Percentiles rank a stretch among this genome's conserved stretches.
Conservation (phyloP, 257 asterid genomes). For the Rubia yunnanensis region DNA sequence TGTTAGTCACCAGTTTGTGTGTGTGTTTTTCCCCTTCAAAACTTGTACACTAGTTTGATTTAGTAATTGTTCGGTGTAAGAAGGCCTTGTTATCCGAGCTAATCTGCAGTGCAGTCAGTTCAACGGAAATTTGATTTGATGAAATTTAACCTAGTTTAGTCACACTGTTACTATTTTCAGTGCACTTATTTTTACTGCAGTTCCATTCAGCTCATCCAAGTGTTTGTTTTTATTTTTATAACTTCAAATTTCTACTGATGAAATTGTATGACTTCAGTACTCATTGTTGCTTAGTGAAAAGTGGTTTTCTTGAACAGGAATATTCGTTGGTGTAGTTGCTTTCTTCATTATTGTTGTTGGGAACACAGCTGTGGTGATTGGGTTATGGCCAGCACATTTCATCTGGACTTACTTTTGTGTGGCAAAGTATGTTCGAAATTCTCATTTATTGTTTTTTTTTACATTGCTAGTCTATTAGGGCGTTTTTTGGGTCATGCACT, state of each 20-base stretch:
- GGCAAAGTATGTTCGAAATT: slow-evolving; percentile 35
- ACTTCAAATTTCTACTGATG: neutral
- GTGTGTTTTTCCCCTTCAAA: too few species aligned
- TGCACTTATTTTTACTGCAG: too few species aligned
- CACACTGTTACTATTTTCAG: too few species aligned
- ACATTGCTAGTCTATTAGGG: neutral
- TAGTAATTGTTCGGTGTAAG: too few species aligned
- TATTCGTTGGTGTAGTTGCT: slow-evolving; percentile 48
- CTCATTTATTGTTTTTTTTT: neutral
- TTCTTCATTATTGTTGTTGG: slow-evolving; percentile 38
- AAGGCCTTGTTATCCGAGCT: too few species aligned
- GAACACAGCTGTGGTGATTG: slow-evolving; percentile 67
- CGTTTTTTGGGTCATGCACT: neutral
- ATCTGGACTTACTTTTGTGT: slow-evolving; percentile 79
- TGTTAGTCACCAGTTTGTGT: too few species aligned
- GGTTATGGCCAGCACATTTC: slow-evolving; percentile 85
- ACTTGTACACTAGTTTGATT: too few species aligned
- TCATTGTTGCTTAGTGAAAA: neutral
- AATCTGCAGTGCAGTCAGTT: too few species aligned
- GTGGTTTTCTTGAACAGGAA: slow-evolving; percentile 41
- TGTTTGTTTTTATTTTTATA: too few species aligned
- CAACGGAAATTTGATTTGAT: too few species aligned
- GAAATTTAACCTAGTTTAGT: too few species aligned
- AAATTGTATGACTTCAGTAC: neutral
- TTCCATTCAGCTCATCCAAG: too few species aligned